phyloP scores from a whole-genome alignment of 176 grass and related monocot species.

The Triticum timopheevii region DNA sequence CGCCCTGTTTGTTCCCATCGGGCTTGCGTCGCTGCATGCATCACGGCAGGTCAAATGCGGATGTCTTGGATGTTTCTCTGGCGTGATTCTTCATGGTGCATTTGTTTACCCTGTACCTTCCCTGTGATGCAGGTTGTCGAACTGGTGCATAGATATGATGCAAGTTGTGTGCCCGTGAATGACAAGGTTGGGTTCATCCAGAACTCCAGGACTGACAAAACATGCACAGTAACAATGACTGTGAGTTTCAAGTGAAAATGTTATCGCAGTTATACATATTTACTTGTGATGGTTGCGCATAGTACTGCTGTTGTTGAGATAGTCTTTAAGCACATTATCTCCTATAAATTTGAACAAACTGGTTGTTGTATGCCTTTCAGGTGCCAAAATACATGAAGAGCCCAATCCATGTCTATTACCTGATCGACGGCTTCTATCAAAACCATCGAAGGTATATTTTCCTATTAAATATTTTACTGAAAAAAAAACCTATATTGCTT shows the following conservation, averaged over 20 bases:
- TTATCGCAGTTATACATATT: neutral
- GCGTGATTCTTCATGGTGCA: neutral
- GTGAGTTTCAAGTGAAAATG: conserved; percentile 42
- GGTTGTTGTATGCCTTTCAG: conserved; percentile 44
- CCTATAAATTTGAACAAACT: neutral
- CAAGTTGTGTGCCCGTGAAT: conserved; percentile 42
- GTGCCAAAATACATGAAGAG: conserved; percentile 73
- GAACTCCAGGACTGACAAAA: conserved; percentile 55
- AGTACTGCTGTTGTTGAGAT: neutral
- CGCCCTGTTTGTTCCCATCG: conserved; percentile 74
- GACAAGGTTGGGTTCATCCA: conserved; percentile 76
- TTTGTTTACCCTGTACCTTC: conserved; percentile 20
- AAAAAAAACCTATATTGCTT: neutral
- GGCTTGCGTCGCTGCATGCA: conserved; percentile 54
- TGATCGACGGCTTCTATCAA: conserved; percentile 87
- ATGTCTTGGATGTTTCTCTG: neutral
- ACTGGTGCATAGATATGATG: conserved; percentile 67
- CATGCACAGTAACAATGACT: conserved; percentile 60
- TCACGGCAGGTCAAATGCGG: conserved; percentile 51
- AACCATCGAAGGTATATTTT: conserved; percentile 79
- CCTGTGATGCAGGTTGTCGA: conserved; percentile 64
- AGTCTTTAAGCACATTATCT: conserved; percentile 13
- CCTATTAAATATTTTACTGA: neutral
- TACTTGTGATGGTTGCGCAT: neutral
- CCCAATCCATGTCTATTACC: conserved; percentile 80